Base-by-base conservation (phyloP, 2,329 filamentous ascomycete genomes). In the Aspergillus nomiae region DNA sequence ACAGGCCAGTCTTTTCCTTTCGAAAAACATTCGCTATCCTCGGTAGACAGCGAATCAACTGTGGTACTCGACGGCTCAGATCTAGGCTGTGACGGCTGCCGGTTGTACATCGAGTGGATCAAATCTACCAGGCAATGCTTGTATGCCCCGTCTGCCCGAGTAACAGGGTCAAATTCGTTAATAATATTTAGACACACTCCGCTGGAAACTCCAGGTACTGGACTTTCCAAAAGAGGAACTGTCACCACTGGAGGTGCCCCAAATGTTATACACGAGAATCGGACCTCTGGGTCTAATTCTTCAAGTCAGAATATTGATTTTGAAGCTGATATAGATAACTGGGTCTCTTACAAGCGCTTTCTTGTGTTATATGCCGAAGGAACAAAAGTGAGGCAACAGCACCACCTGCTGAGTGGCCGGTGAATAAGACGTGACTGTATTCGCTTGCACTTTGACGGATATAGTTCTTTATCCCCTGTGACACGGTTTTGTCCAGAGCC, bases 111-210 rank as follows among this genome's bases (percentile, higher is more conserved):
- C 12, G 48, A 51, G 10, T 51, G 26, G 19, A 51, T 51, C 28
- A 61, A 21, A 14, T 61, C 34, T 11, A 61, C n/a, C 10, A 61
- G 5, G 36, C 38, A 61, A n/a, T 30, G 11, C 24, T 50, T 57
- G 19, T 57, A 61, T 26, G 30, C 21, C 11, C 46, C 56, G 34
- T 61, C 59, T 57, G 59, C 59, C 9, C 59, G 19, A 38, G 59
- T 61, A n/a, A 57, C 59, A 12, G 56, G 43, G 32, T 61, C 53
- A 3, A 61, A 61, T 38, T 61, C 59, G 41, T 60, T 60, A 24
- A 60, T 60, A 14, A 58, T 16, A n/a, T 58, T 54, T 4, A 58
- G 12, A 7, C 46, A 58, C 16, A 34, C 28, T 14, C 48, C 48
- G 11, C 19, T 32, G 9, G 48, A 51, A 11, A 21, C 7, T 9